Evolutionary conservation across 768 basidiomycete species (phyloP).

Genomic region (Russula griseocarnosa): DNA sequence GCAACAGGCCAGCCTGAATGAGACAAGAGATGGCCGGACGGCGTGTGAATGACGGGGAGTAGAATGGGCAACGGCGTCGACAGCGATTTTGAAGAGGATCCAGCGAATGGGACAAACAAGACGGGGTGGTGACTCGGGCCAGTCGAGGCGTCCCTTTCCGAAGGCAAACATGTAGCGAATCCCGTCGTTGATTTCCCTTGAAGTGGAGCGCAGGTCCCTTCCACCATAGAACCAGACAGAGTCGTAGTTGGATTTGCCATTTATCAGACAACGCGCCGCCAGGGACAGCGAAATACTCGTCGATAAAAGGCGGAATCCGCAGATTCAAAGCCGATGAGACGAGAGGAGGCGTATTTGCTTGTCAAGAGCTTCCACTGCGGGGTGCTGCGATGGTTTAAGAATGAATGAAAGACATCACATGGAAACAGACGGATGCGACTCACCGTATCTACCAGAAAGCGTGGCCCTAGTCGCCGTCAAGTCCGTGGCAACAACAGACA

Average conservation of each 20-base stretch:
- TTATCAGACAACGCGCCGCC: neutral
- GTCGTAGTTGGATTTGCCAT: neutral
- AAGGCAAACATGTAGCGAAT: neutral
- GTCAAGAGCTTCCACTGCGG: neutral
- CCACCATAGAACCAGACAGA: neutral
- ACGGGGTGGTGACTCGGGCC: neutral
- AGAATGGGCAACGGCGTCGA: neutral
- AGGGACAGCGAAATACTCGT: neutral
- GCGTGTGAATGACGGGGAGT: no score
- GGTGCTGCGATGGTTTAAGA: neutral
- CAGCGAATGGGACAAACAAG: neutral
- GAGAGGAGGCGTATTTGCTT: neutral
- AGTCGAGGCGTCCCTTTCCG: neutral
- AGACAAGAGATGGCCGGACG: neutral
- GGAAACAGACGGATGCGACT: neutral
- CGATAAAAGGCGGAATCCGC: neutral
- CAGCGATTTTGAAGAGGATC: neutral
- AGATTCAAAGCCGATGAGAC: neutral
- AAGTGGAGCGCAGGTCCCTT: neutral
- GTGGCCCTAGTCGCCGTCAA: neutral
- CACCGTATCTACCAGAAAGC: slow-evolving; percentile 1
- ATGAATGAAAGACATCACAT: neutral
- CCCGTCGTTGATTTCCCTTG: neutral
- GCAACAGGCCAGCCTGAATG: neutral
- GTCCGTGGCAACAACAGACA: neutral